Evolutionary conservation across 306 rosid genomes (phyloP).

Genomic region (Cicer judaicum): DNA sequence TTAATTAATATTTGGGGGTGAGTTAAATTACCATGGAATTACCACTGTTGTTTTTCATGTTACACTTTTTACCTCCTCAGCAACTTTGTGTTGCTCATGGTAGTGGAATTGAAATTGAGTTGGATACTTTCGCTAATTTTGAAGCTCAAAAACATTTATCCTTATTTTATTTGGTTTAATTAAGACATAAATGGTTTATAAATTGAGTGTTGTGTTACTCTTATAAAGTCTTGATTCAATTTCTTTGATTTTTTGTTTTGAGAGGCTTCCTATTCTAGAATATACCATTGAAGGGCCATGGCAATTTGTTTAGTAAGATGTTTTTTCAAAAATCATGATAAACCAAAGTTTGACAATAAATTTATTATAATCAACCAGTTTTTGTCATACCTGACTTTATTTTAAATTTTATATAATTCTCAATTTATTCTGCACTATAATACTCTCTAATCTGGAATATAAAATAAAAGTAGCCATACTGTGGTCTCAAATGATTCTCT

Average conservation of each 20-base stretch:
- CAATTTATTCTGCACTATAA: background rate
- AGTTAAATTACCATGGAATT: constrained; percentile 44
- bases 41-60: constrained; percentile 33
- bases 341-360: background rate
- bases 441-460: no score
- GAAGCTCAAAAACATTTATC: constrained; percentile 16
- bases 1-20: constrained; percentile 51
- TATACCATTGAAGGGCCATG: background rate
- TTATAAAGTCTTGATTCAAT: background rate
- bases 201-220: constrained; percentile 1
- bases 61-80: constrained; percentile 40
- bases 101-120: background rate
- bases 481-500: no score
- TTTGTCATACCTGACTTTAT: background rate
- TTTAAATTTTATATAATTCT: background rate
- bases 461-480: no score
- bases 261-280: background rate
- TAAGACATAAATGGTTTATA: background rate
- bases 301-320: constrained; percentile 2
- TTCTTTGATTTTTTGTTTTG: background rate
- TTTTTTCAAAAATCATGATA: background rate
- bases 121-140: constrained; percentile 31
- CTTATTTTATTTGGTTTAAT: background rate
- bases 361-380: background rate
- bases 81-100: constrained; percentile 39